Evolutionary conservation across 2,329 filamentous ascomycete species (phyloP).

Genomic region (Metarhizium sp.): DNA sequence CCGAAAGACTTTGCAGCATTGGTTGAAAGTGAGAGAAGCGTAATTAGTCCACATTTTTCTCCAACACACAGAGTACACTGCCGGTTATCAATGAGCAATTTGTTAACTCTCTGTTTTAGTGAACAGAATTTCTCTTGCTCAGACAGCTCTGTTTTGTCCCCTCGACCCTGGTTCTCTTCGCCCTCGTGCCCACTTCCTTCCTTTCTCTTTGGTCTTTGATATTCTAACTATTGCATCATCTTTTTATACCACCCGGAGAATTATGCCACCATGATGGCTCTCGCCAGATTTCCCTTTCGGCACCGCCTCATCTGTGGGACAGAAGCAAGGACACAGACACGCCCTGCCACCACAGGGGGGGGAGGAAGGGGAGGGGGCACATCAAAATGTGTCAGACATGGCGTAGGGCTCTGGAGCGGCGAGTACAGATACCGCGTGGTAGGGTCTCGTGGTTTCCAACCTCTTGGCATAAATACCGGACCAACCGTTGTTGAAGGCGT

Average conservation of each 20-base stretch:
- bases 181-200: too few relatives aligned
- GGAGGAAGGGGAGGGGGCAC: neutral
- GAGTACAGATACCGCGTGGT: neutral
- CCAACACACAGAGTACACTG: too few relatives aligned
- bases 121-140: too few relatives aligned
- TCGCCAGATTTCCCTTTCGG: neutral
- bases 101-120: too few relatives aligned
- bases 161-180: too few relatives aligned
- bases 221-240: too few relatives aligned
- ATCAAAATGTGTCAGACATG: neutral
- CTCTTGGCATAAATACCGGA: neutral
- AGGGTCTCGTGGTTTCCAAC: neutral
- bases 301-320: neutral
- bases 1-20: too few relatives aligned
- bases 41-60: too few relatives aligned
- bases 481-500: slow-evolving; percentile 5
- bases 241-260: neutral
- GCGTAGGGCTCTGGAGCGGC: neutral
- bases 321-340: neutral
- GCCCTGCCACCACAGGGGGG: neutral
- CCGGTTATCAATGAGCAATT: too few relatives aligned
- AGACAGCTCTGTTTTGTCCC: too few relatives aligned
- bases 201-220: too few relatives aligned
- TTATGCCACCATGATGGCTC: neutral
- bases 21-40: too few relatives aligned